Evolutionary conservation across 2,329 filamentous ascomycete genomes (phyloP), one percentile per base, ranked within the genome.

Genomic region (Lachnellula willkommii): DNA sequence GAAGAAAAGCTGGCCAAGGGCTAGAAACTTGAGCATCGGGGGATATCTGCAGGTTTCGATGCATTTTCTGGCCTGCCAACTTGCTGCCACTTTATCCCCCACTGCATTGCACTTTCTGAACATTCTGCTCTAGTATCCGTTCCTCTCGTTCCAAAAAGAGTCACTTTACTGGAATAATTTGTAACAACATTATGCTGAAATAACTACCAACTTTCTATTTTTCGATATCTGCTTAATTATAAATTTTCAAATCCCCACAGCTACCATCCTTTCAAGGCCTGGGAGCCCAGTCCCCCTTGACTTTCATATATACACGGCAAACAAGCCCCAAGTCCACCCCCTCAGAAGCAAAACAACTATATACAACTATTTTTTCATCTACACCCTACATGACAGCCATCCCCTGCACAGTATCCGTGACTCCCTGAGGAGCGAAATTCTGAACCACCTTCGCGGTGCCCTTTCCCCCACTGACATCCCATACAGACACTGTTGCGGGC

Each of bases 401-500:
- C 3, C 72, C 73, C 61, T 68, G 64, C 2, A 71, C 69, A 56
- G 63, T 71, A 42, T 62, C 64, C 1, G 62, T 62, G 6, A 67
- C 68, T 9, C 66, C 67, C 32, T 56, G 55, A 1, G 53, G 46
- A 9, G 20, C 50, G 56, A 73, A 74, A 61, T 74, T 70, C 60
- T 75, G 73, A 35, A 74, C 62, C 59, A 69, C 54, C 56, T 68
- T 70, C 52, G 65, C 60, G 36, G 58, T 62, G 9, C 65, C 68
- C 48, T 48, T 60, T 6, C 69, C 68, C 28, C 61, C 63, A 22
- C 63, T 63, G 9, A 72, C 68, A 65, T 77, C 74, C 45, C 76
- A 63, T 1, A 77, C 74, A 5, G 66, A 69, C 6, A 77, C 61
- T 4, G 24, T 40, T 15, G 43, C 56, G 1, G 69, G 68, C 1